Conservation (phyloP, 805 yeast species). For the Trichomonascus vanleenenianus region DNA sequence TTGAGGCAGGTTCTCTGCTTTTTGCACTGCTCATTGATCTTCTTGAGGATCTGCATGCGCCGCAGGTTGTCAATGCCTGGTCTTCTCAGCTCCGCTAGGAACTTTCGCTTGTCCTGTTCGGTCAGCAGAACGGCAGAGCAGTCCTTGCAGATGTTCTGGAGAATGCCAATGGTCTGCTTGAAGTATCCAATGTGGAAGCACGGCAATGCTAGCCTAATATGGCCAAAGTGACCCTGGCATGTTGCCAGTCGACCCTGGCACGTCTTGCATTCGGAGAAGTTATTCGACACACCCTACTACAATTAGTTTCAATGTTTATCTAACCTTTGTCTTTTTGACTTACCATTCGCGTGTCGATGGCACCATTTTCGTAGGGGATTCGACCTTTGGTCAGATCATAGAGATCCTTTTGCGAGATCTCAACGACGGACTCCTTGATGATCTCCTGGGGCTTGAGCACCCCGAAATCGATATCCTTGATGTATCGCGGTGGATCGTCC, state of each 20-base stretch:
- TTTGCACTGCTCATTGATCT: constrained; percentile 84
- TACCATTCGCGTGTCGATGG: constrained; percentile 78
- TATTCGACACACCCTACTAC: constrained; percentile 72
- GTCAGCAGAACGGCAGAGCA: constrained; percentile 75
- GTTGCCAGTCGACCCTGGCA: constrained; percentile 89
- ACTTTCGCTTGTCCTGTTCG: constrained; percentile 61
- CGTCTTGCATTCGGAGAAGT: constrained; percentile 76
- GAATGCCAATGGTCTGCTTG: constrained; percentile 77
- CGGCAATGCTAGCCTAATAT: constrained; percentile 84
- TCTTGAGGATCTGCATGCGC: constrained; percentile 81
- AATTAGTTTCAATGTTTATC: neutral
- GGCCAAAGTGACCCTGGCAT: constrained; percentile 99
- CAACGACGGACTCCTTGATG: constrained; percentile 89
- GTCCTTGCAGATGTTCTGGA: constrained; percentile 84
- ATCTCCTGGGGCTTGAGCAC: constrained; percentile 90
- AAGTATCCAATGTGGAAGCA: constrained; percentile 97
- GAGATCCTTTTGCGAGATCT: constrained; percentile 82
- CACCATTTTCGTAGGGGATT: constrained; percentile 75
- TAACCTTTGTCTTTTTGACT: too few species aligned
- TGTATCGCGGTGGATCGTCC: constrained; percentile 83
- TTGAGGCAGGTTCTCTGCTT: constrained; percentile 85
- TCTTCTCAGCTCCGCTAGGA: constrained; percentile 68
- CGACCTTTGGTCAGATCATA: constrained; percentile 89
- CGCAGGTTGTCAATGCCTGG: constrained; percentile 87
- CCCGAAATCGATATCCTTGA: constrained; percentile 84